phyloP scores from a whole-genome alignment of 2,329 filamentous ascomycete genomes.

The Incumbomyces lentus region DNA sequence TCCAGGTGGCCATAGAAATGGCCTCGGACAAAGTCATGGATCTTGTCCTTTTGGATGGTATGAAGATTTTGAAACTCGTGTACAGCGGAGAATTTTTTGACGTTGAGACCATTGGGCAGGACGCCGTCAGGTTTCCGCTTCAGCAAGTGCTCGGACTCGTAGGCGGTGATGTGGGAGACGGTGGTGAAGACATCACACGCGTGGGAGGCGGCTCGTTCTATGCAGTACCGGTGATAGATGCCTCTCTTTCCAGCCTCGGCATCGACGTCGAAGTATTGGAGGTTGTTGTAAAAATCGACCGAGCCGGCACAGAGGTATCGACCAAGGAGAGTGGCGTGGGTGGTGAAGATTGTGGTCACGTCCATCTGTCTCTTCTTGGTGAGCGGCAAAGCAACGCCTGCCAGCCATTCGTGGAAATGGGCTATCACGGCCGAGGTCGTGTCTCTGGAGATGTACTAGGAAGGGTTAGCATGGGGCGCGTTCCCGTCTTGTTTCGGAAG shows the following conservation, averaged over 20 bases:
- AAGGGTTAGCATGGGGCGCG: conserved; percentile 9
- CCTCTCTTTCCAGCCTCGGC: conserved; percentile 93
- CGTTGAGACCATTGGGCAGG: conserved; percentile 89
- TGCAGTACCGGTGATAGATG: conserved; percentile 97
- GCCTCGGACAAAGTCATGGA: conserved; percentile 93
- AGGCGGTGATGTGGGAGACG: conserved; percentile 95
- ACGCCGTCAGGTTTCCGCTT: conserved; percentile 98
- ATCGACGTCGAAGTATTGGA: conserved; percentile 94
- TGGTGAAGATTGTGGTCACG: conserved; percentile 96
- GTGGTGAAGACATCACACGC: conserved; percentile 95
- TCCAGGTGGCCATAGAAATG: conserved; percentile 99
- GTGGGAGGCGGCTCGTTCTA: conserved; percentile 87
- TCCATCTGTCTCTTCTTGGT: conserved; percentile 92
- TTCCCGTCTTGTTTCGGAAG: not conserved
- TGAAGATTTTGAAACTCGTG: conserved; percentile 99
- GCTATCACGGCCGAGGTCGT: conserved; percentile 86
- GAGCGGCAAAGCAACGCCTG: conserved; percentile 83
- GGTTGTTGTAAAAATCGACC: conserved; percentile 98
- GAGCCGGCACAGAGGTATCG: conserved; percentile 95
- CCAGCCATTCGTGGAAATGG: conserved; percentile 98
- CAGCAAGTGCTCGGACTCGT: conserved; percentile 92
- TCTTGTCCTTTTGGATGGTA: conserved; percentile 93
- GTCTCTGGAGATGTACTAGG: conserved; percentile 84
- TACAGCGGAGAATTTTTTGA: conserved; percentile 95
- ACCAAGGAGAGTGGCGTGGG: conserved; percentile 87